Evolutionary conservation across 345 rosid genomes (phyloP).

Genomic region (Populus euphratica): DNA sequence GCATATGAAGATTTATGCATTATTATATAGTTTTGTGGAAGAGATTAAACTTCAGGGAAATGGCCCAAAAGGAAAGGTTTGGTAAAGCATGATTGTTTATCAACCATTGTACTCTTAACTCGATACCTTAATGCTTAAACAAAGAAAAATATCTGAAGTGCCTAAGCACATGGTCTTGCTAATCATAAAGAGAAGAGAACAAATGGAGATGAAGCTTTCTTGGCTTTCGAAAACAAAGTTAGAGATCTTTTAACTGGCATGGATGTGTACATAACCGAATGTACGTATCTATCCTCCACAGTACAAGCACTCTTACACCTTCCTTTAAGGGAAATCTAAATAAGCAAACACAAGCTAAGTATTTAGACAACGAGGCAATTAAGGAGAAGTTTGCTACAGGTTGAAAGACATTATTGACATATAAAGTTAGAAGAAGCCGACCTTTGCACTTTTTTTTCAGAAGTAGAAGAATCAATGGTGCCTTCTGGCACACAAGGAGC

Average conservation of each 20-base stretch:
- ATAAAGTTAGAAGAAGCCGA: constrained; percentile 11
- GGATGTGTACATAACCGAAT: not conserved
- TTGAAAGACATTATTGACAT: constrained; percentile 12
- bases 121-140: not conserved
- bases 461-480: not conserved
- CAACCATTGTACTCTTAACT: not conserved
- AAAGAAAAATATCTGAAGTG: not conserved
- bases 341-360: not conserved
- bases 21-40: not conserved
- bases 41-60: constrained; percentile 15
- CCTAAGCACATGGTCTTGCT: not conserved
- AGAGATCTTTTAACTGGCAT: not conserved
- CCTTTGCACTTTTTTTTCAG: constrained; percentile 11
- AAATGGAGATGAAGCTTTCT: constrained; percentile 3
- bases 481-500: not conserved
- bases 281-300: not conserved
- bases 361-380: not conserved
- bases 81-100: not conserved
- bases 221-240: not conserved
- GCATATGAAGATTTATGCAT: not conserved
- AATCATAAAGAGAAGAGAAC: not conserved
- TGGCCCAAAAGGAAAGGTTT: constrained; percentile 6
- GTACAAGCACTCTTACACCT: not conserved
- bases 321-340: not conserved
- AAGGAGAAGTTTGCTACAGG: constrained; percentile 11